Base-by-base conservation (phyloP, 768 basidiomycete genomes). In the Crucibulum laeve region DNA sequence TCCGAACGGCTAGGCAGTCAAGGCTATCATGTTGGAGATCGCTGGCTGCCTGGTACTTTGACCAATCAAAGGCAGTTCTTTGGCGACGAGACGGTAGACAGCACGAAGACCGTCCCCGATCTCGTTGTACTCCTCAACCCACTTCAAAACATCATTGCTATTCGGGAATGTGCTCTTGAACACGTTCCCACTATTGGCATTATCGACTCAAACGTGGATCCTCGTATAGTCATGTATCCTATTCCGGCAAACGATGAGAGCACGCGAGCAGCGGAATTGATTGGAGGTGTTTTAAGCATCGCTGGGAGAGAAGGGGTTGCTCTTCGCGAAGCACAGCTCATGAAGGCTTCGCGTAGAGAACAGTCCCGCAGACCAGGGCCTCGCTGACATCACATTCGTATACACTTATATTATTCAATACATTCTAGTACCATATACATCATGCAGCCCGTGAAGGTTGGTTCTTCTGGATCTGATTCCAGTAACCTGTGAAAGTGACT, bases 241-340 rank as follows among this genome's bases (percentile, higher is more conserved):
- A 97, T 99, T 57, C 94, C 93, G 0, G 93, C 91, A n/a, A 99
- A 98, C 62, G 91, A 95, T 66, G 96, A 99, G 66, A 91, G 82
- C 57, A 76, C 85, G 7, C 79, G 93, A 36, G 87, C 93, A 13
- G 91, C 91, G 34, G 95, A 98, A 56, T 69, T 99, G 32, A 77
- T 99, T 45, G 81, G 85, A 1, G 95, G 95, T 8, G 80, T 96
- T 6, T 68, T 99, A 45, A 91, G 91, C 52, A 76, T 96, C 47
- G 96, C 96, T 2, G 77, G 91, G 2, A 71, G 79, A 47, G 87
- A 91, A 57, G 87, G 87, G 11, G 70, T 77, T 40, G 74, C 76
- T 39, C 60, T 86, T 17, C 64, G 59, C 62, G 46, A 58, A 51
- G 43, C 53, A n/a, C n/a, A n/a, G n/a, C n/a, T n/a, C n/a, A n/a